A percentile compares a stretch with the other conserved stretches of the same genome.
These are phyloP conservation scores for Asterionellopsis glacialis DNA, from an alignment of 108 stramenopile species.

Conservation along the genomic window DNA sequence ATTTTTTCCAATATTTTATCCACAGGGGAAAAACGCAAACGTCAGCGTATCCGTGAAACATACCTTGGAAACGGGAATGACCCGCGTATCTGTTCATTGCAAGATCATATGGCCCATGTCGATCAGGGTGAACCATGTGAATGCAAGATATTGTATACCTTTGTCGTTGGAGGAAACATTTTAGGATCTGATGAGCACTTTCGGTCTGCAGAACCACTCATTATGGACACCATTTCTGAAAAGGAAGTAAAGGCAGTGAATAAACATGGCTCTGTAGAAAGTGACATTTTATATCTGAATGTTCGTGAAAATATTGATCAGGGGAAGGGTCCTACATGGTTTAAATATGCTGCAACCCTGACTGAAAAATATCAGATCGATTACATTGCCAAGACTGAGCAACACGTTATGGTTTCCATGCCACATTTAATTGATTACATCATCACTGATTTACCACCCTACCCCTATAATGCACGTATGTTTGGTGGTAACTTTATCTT, in stretches of 20 bases:
- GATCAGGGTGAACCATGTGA: neutral
- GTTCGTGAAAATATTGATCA: constrained; percentile 33
- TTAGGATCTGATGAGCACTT: too few species aligned
- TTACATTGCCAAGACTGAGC: constrained; percentile 27
- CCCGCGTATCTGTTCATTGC: neutral
- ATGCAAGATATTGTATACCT: constrained; percentile 5
- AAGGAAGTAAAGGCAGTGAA: neutral
- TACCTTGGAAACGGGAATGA: neutral
- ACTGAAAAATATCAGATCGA: constrained; percentile 22
- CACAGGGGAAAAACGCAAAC: neutral
- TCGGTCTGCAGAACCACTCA: neutral
- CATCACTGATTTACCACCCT: neutral
- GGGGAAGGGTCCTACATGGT: constrained; percentile 28
- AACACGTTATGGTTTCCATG: constrained; percentile 17
- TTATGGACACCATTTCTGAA: neutral
- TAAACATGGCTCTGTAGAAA: neutral
- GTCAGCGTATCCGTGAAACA: constrained; percentile 3
- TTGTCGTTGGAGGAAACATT: constrained; percentile 4
- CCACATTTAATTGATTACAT: constrained; percentile 12
- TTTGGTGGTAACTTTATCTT: too few species aligned
- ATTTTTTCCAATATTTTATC: neutral
- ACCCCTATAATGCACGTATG: too few species aligned
- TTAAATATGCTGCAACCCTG: constrained; percentile 16
- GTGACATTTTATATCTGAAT: constrained; percentile 7
- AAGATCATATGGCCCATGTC: neutral